Conservation (phyloP, 129 eudicot species). For the Heracleum sosnowskyi region DNA sequence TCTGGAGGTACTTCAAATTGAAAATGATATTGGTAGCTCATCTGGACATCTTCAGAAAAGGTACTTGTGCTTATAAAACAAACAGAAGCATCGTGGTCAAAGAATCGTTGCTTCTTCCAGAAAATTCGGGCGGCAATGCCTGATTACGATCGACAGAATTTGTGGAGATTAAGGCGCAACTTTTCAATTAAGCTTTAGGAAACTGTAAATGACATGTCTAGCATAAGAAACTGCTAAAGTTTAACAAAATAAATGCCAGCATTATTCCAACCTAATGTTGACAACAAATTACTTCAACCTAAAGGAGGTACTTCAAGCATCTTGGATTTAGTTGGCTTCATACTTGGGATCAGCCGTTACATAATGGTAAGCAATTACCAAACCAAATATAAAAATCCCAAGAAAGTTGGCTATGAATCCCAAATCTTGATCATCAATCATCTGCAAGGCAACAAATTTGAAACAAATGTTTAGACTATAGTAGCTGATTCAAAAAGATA, state of each 20-base stretch:
- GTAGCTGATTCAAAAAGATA: neutral
- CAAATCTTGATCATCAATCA: conserved; percentile 56
- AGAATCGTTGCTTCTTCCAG: neutral
- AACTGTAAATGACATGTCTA: neutral
- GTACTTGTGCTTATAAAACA: neutral
- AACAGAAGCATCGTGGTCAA: neutral
- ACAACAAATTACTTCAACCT: neutral
- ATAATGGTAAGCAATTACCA: conserved; percentile 61
- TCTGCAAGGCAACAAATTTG: conserved; percentile 35
- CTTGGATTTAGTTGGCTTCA: conserved; percentile 28
- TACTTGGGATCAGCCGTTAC: conserved; percentile 66
- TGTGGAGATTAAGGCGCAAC: neutral
- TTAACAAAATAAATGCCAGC: neutral
- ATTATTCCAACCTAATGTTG: neutral
- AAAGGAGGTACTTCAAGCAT: neutral
- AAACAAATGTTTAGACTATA: neutral
- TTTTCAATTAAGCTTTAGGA: neutral
- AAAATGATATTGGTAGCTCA: neutral
- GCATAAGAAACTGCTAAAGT: neutral
- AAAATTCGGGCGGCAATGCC: neutral
- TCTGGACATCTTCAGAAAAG: neutral
- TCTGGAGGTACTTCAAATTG: neutral
- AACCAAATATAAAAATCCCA: conserved; percentile 43
- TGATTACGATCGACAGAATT: neutral
- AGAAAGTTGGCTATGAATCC: conserved; percentile 70